Conservation (phyloP, 768 basidiomycete species). For the Lactarius akahatsu region DNA sequence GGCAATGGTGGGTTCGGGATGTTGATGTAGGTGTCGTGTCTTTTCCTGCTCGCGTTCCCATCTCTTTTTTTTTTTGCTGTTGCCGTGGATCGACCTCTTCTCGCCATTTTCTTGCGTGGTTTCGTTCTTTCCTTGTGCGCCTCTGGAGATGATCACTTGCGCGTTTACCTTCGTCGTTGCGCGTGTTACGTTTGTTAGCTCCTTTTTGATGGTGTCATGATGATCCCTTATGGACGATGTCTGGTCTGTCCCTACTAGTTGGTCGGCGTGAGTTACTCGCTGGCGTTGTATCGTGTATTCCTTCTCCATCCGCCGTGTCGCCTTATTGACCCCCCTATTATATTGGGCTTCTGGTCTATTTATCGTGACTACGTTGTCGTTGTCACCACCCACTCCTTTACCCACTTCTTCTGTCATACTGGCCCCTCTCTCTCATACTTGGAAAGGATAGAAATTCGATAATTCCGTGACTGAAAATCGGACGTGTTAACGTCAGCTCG, state of each 20-base stretch:
- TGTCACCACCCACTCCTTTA: conserved; percentile 14
- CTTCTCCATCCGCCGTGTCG: conserved; percentile 7
- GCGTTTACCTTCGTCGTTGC: background rate
- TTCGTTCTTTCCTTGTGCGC: conserved; percentile 12
- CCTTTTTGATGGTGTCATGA: conserved; percentile 9
- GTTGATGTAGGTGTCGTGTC: conserved; percentile 35
- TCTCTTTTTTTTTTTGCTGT: conserved; percentile 8
- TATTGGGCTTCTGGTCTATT: conserved; percentile 13
- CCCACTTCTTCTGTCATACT: background rate
- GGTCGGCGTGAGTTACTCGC: conserved; percentile 13
- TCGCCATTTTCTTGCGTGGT: conserved; percentile 13
- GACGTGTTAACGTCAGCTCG: background rate
- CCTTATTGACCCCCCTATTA: background rate
- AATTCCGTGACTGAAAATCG: conserved; percentile 10
- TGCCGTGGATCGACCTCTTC: conserved; percentile 16
- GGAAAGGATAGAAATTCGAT: conserved; percentile 16
- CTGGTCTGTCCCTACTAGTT: conserved; percentile 26
- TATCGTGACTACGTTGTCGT: conserved; percentile 12
- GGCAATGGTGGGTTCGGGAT: conserved; percentile 42
- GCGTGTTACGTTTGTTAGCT: conserved; percentile 7
- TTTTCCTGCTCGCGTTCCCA: too few species aligned
- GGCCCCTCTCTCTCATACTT: conserved; percentile 3
- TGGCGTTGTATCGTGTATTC: conserved; percentile 24
- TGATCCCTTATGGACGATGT: conserved; percentile 13
- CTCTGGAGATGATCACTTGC: conserved; percentile 5